Percentiles rank a stretch among this genome's conserved stretches.
phyloP scores from a whole-genome alignment of 192 early-diverging fungal genomes.

The Obelidium mucronatum region DNA sequence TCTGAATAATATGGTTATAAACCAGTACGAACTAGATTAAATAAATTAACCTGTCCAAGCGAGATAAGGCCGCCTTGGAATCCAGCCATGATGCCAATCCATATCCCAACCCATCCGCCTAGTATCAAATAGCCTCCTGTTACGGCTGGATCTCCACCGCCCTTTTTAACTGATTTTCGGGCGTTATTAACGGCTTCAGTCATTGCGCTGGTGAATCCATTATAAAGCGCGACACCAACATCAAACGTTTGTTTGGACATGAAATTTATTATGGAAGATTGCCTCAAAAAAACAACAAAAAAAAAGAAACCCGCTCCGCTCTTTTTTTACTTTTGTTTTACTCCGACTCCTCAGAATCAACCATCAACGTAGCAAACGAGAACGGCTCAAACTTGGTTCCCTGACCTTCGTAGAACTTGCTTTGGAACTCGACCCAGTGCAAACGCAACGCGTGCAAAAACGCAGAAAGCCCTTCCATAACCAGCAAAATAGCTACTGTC shows the following conservation, averaged over 20 bases:
- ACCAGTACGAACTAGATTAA: not conserved
- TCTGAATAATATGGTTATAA: no score
- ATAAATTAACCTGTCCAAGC: slow-evolving; percentile 19
- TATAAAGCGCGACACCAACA: slow-evolving; percentile 13
- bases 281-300: not conserved
- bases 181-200: slow-evolving; percentile 7
- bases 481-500: slow-evolving; percentile 79
- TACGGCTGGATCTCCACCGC: slow-evolving; percentile 16
- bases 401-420: slow-evolving; percentile 95
- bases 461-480: slow-evolving; percentile 89
- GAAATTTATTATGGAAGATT: not conserved
- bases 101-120: not conserved
- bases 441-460: slow-evolving; percentile 92
- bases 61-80: slow-evolving; percentile 21
- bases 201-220: slow-evolving; percentile 3
- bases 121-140: slow-evolving; percentile 4
- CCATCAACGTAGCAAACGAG: slow-evolving; percentile 65
- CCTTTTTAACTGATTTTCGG: slow-evolving; percentile 6
- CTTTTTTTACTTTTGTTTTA: slow-evolving; percentile 9
- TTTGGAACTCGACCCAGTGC: slow-evolving; percentile 98
- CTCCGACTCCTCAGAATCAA: slow-evolving; percentile 25
- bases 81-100: slow-evolving; percentile 14
- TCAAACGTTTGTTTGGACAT: slow-evolving; percentile 17
- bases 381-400: slow-evolving; percentile 94
- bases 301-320: not conserved